Evolutionary conservation across 768 basidiomycete genomes (phyloP), one percentile per base, ranked within the genome.

Genomic region (Rhizopogon sp.): DNA sequence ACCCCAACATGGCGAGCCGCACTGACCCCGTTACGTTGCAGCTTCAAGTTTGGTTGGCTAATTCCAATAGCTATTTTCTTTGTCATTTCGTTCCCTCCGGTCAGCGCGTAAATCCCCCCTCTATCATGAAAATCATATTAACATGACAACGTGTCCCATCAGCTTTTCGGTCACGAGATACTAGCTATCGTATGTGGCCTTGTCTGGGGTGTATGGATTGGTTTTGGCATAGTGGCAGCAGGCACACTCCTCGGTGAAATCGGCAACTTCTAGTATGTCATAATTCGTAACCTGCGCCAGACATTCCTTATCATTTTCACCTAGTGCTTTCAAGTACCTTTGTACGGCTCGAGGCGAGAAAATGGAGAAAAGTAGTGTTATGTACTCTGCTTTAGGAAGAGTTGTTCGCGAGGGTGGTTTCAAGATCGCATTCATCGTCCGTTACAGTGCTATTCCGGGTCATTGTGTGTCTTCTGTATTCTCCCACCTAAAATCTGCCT

Each of bases 151-250:
- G 43, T 13, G 7, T 37, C 37, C 54, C 4, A 61, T n/a, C 46
- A 90, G 80, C 80, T 96, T 16, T 94, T 94, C 63, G 94, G 94
- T 5, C 93, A 96, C 58, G 94, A 96, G 76, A 89, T 96, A 54
- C 77, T 96, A 40, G 90, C 90, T 22, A 80, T 95, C 37, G 75
- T 96, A 6, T 93, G 91, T 62, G 94, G 94, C 16, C 69, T 96
- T 35, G 90, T 96, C 2, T 97, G 92, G 91, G 93, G 91, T 2
- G 74, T 94, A 2, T 87, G 94, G 79, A 64, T 79, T 22, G 94
- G 93, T 3, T 96, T 96, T 61, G 94, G 72, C 0, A 95, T 97
- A 63, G 90, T 91, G 16, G 81, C 81, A 3, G 88, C 84, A 6
- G 90, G 91, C 0, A 93, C 92, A 0, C 84, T 93, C 61, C 43